These are phyloP conservation scores for Acanthamoeba castellanii DNA, from an alignment of 208 protist species.

Conservation along the genomic window DNA sequence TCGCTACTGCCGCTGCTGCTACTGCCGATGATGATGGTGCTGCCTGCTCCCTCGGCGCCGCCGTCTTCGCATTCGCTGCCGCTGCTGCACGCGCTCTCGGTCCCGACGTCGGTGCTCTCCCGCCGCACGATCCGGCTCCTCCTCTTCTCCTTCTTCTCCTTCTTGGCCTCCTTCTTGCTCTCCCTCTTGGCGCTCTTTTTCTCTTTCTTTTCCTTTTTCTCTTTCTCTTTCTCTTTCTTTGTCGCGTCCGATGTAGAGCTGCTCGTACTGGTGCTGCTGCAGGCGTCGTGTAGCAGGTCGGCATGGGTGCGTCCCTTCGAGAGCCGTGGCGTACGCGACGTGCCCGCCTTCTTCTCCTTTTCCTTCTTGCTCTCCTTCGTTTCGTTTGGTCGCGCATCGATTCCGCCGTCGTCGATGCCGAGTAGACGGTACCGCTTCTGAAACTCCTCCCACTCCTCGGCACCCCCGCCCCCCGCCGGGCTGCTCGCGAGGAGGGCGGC, in stretches of 20 bases:
- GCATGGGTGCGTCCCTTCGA: neutral
- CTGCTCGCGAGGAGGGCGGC: neutral
- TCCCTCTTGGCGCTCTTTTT: neutral
- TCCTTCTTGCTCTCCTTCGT: neutral
- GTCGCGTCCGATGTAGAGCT: neutral
- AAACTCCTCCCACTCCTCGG: conserved; percentile 15
- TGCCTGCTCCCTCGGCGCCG: too few relatives aligned
- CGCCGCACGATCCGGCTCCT: neutral
- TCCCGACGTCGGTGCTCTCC: neutral
- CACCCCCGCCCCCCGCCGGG: neutral
- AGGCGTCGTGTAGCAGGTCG: neutral
- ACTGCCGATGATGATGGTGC: neutral
- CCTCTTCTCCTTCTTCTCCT: neutral
- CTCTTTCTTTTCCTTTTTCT: neutral
- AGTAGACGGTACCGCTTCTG: conserved; percentile 30
- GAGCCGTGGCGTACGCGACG: neutral
- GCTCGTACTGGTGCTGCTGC: neutral
- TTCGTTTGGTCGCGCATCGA: neutral
- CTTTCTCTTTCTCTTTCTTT: neutral
- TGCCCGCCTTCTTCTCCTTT: neutral
- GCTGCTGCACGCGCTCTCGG: neutral
- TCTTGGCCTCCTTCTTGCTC: neutral
- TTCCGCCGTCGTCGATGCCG: neutral
- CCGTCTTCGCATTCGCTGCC: neutral
- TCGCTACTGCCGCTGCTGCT: neutral